Conservation (phyloP, 495 filamentous ascomycete genomes). For the Lasiosphaeris hirsuta region DNA sequence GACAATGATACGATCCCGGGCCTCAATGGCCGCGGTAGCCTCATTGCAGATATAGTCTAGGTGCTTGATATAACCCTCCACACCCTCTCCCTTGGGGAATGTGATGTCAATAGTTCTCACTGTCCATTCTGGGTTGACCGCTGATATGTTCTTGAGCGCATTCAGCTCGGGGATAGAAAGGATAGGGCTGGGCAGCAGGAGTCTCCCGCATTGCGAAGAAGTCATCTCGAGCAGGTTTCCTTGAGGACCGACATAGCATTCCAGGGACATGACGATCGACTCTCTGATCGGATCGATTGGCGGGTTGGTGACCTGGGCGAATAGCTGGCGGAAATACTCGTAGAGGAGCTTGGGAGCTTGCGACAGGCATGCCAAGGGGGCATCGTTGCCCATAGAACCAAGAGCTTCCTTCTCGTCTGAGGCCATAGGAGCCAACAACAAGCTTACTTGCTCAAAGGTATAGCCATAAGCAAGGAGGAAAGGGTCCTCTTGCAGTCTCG, state of each 20-base stretch:
- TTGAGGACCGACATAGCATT: conserved; percentile 96
- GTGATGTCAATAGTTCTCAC: conserved; percentile 96
- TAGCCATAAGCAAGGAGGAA: conserved; percentile 89
- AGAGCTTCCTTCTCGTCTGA: conserved; percentile 99
- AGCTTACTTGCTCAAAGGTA: conserved; percentile 92
- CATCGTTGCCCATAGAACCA: conserved; percentile 99
- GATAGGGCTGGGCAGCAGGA: conserved; percentile 87
- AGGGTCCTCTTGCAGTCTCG: conserved; percentile 79
- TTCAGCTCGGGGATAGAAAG: conserved; percentile 92
- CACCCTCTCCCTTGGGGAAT: conserved; percentile 83
- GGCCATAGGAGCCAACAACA: conserved; percentile 94
- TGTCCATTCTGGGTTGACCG: conserved; percentile 76
- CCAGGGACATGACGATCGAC: conserved; percentile 98
- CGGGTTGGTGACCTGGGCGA: conserved; percentile 98
- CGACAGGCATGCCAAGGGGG: conserved; percentile 87
- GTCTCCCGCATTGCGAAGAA: conserved; percentile 77
- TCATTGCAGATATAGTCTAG: conserved; percentile 88
- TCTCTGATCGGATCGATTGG: conserved; percentile 98
- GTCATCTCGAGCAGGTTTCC: conserved; percentile 97
- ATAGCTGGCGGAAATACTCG: conserved; percentile 98
- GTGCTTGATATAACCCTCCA: conserved; percentile 82
- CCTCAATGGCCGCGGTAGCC: conserved; percentile 79
- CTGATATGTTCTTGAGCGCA: conserved; percentile 73
- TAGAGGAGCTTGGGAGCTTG: conserved; percentile 86
- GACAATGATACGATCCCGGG: conserved; percentile 81